Evolutionary conservation across 805 yeast species (phyloP).

Genomic region (Wilhelminamyces savonicus): DNA sequence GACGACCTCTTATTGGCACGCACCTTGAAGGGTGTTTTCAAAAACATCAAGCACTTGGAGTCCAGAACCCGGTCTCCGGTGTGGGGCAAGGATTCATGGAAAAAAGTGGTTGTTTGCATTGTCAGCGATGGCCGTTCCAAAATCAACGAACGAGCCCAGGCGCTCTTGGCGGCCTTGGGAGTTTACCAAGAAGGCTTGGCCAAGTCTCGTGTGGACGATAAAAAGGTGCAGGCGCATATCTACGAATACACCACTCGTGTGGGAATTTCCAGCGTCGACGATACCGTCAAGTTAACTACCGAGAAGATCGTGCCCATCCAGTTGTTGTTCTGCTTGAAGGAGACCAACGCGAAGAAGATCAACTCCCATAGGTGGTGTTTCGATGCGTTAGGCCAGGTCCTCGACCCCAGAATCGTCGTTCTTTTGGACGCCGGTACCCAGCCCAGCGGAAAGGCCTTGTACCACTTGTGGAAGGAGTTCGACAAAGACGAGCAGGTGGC

Average conservation of each 20-base stretch:
- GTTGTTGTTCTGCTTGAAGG: slow-evolving; percentile 55
- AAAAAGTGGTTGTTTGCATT: slow-evolving; percentile 81
- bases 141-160: slow-evolving; percentile 71
- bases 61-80: slow-evolving; percentile 29
- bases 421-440: slow-evolving; percentile 62
- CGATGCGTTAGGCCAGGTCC: slow-evolving; percentile 53
- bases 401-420: slow-evolving; percentile 52
- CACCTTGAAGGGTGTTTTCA: slow-evolving; percentile 82
- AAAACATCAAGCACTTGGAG: slow-evolving; percentile 52
- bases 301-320: slow-evolving; percentile 59
- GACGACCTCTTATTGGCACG: slow-evolving; percentile 75
- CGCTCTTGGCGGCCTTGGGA: slow-evolving; percentile 80
- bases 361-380: slow-evolving; percentile 68
- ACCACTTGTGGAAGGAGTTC: slow-evolving; percentile 59
- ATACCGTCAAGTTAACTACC: slow-evolving; percentile 47
- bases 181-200: slow-evolving; percentile 95
- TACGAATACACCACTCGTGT: slow-evolving; percentile 63
- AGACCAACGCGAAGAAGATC: slow-evolving; percentile 56
- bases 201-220: slow-evolving; percentile 79
- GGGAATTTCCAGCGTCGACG: slow-evolving; percentile 33
- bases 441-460: slow-evolving; percentile 51
- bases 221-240: slow-evolving; percentile 63
- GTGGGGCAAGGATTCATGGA: slow-evolving; percentile 98
- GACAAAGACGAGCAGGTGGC: slow-evolving; percentile 54
- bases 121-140: slow-evolving; percentile 91